A percentile compares a stretch with the other conserved stretches of the same genome.
Evolutionary conservation across 2,329 filamentous ascomycete genomes (phyloP).

Genomic region (Fusarium bulbicola): DNA sequence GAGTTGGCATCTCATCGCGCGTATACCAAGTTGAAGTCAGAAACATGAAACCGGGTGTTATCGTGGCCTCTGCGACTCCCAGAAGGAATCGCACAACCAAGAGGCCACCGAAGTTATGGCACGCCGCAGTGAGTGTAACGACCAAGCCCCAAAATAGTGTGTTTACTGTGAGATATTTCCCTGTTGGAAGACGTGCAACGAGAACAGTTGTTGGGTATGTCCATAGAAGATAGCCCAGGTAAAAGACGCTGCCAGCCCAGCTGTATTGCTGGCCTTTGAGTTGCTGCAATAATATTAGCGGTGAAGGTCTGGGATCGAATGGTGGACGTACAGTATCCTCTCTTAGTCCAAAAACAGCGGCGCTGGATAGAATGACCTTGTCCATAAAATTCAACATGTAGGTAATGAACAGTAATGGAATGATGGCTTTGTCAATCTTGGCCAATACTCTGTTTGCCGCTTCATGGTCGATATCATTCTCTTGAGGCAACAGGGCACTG

Average conservation of each 20-base stretch:
- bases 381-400: conserved; percentile 71
- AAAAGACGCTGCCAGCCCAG: conserved; percentile 64
- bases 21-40: conserved; percentile 66
- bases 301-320: fast-evolving
- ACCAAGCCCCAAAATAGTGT: conserved; percentile 61
- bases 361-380: conserved; percentile 65
- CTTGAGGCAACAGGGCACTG: not conserved
- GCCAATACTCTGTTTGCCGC: conserved; percentile 53
- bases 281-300: conserved; percentile 20
- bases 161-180: conserved; percentile 57
- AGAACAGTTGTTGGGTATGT: conserved; percentile 60
- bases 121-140: conserved; percentile 56
- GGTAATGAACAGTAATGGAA: conserved; percentile 65
- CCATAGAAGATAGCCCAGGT: conserved; percentile 58
- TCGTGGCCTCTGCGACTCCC: conserved; percentile 63
- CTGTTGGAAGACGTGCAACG: conserved; percentile 57
- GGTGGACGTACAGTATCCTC: conserved; percentile 52
- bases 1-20: conserved; percentile 62
- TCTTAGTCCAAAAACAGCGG: conserved; percentile 64
- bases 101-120: conserved; percentile 59
- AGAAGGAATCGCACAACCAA: conserved; percentile 62
- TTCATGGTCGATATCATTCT: not conserved
- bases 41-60: conserved; percentile 65
- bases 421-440: conserved; percentile 65
- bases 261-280: conserved; percentile 62